Conservation (phyloP, 306 rosid genomes). For the Quercus berberidifolia region DNA sequence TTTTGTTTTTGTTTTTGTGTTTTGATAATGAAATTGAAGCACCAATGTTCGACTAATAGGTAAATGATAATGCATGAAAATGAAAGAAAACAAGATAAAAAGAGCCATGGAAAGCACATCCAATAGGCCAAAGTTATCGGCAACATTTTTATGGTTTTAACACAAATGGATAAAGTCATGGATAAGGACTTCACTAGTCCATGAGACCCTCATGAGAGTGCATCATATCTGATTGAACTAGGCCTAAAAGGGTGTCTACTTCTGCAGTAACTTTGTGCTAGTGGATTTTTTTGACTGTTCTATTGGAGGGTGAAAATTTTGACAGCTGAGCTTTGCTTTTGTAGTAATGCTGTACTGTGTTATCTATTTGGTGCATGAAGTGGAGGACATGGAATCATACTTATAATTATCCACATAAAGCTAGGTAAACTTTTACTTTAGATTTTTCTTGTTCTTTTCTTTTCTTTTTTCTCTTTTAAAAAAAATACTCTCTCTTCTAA, state of each 20-base stretch:
- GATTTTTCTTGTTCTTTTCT: neutral
- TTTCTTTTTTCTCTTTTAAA: neutral
- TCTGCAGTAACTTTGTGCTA: conserved; percentile 7
- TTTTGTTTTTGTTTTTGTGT: too few species aligned
- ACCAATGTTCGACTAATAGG: neutral
- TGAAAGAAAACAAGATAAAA: conserved; percentile 24
- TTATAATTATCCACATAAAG: conserved; percentile 18
- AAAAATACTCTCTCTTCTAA: neutral
- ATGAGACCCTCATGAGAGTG: conserved; percentile 19
- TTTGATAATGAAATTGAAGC: conserved; percentile 1
- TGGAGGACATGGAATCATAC: conserved; percentile 60
- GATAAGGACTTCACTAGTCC: conserved; percentile 27
- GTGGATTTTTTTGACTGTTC: conserved; percentile 16
- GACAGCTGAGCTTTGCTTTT: conserved; percentile 40
- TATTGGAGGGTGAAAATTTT: conserved; percentile 22
- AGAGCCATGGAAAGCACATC: conserved; percentile 25
- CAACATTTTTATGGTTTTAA: conserved; percentile 15
- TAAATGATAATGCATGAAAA: conserved; percentile 20
- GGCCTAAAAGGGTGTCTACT: neutral
- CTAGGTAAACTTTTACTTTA: conserved; percentile 29
- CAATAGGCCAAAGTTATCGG: conserved; percentile 44
- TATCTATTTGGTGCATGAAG: conserved; percentile 57
- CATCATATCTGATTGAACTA: conserved; percentile 24
- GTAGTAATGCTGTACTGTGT: conserved; percentile 35
- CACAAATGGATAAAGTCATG: conserved; percentile 16